phyloP scores from a whole-genome alignment of 2,329 filamentous ascomycete genomes.

The Meredithiella fracta region DNA sequence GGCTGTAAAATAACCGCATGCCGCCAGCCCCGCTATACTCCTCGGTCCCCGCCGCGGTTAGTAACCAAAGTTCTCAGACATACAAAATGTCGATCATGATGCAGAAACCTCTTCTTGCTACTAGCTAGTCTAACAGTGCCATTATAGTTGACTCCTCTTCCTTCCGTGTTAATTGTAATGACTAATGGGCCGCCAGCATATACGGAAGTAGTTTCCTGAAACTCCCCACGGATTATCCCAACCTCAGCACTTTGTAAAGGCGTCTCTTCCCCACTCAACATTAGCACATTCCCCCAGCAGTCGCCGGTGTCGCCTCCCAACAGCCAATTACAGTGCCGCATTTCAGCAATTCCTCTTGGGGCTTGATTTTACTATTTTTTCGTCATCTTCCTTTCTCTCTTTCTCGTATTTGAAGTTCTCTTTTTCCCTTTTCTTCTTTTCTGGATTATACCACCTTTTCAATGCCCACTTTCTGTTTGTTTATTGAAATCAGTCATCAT shows the following conservation, averaged over 20 bases:
- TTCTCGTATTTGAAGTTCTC: slow-evolving; percentile 16
- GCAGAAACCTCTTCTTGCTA: too few relatives aligned
- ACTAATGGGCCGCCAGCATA: not conserved
- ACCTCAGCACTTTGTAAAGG: not conserved
- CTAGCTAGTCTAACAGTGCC: too few relatives aligned
- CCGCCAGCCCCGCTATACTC: not conserved
- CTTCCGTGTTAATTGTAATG: not conserved
- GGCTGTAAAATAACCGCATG: not conserved
- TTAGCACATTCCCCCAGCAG: not conserved
- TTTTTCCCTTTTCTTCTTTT: slow-evolving; percentile 17
- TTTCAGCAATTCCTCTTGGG: slow-evolving; percentile 1
- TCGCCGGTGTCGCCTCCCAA: slow-evolving; percentile 14
- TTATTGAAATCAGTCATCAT: slow-evolving; percentile 38
- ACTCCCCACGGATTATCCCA: not conserved
- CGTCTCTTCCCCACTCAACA: not conserved
- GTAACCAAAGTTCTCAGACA: too few relatives aligned
- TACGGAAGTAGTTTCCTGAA: not conserved
- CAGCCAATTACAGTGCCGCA: slow-evolving; percentile 7
- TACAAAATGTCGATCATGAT: too few relatives aligned
- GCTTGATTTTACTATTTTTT: slow-evolving; percentile 15
- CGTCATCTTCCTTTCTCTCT: not conserved
- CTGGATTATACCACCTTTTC: slow-evolving; percentile 16
- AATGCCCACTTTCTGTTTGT: slow-evolving; percentile 14
- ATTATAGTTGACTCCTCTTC: too few relatives aligned
- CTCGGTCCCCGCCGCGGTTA: not conserved